These are phyloP conservation scores for Besnoitia besnoiti DNA, from an alignment of 169 alveolate genomes.

Conservation along the genomic window DNA sequence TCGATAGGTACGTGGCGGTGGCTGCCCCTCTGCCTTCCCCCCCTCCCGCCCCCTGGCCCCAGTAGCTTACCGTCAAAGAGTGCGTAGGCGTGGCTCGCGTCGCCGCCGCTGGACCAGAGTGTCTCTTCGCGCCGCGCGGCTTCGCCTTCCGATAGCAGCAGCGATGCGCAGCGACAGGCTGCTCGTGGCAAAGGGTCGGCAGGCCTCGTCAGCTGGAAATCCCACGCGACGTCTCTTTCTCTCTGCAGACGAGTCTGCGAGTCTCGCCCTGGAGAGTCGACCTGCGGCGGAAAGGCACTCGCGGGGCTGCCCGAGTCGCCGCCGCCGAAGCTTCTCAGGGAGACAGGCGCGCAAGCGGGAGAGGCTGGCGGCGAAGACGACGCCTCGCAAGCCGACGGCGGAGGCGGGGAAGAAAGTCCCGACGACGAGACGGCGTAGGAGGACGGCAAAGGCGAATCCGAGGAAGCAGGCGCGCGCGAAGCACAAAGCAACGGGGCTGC, in stretches of 20 bases:
- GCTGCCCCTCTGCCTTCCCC: neutral
- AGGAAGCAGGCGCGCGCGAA: neutral
- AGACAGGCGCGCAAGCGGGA: neutral
- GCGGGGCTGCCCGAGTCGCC: too few relatives aligned
- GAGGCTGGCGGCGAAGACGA: neutral
- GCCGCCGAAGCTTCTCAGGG: neutral
- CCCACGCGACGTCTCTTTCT: too few relatives aligned
- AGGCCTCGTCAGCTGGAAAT: too few relatives aligned
- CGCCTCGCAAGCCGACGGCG: neutral
- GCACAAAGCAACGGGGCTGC: neutral
- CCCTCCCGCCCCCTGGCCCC: neutral
- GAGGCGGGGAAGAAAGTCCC: neutral
- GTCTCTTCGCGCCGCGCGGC: neutral
- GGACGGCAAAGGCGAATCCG: neutral
- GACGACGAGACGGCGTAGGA: neutral
- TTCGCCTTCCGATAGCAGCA: neutral
- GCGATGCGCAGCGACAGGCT: neutral
- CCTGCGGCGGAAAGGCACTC: too few relatives aligned
- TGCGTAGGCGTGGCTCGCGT: neutral
- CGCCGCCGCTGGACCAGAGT: neutral
- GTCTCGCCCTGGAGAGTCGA: too few relatives aligned
- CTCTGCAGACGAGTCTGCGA: too few relatives aligned
- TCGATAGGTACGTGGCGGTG: too few relatives aligned
- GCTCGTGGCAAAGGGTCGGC: neutral
- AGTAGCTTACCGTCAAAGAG: neutral